phyloP scores from a whole-genome alignment of 2,329 filamentous ascomycete species.

The Sporothrix mexicana region DNA sequence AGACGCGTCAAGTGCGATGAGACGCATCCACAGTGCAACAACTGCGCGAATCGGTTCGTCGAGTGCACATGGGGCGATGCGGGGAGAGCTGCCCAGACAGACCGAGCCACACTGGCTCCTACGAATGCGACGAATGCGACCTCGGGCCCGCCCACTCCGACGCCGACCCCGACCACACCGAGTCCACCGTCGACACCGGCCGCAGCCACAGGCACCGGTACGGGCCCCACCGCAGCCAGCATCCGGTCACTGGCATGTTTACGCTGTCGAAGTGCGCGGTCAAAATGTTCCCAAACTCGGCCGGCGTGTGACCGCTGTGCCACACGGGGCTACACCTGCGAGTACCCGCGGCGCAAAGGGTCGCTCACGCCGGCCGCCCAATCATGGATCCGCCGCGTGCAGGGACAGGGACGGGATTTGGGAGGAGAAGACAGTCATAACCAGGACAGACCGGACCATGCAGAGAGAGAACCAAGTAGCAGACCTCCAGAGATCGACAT shows the following conservation, averaged over 20 bases:
- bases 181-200: neutral
- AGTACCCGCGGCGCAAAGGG: neutral
- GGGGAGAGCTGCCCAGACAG: no score
- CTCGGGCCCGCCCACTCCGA: no score
- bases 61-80: neutral
- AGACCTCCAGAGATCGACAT: no score
- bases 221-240: no score
- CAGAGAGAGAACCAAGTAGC: no score
- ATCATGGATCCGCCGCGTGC: neutral
- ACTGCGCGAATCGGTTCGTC: neutral
- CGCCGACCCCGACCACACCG: no score
- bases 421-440: no score
- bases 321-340: neutral
- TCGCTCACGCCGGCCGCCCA: neutral
- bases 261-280: neutral
- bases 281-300: neutral
- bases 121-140: no score
- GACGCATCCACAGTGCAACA: neutral
- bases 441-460: no score
- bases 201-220: neutral
- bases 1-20: neutral
- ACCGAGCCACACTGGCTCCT: no score
- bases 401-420: no score
- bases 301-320: neutral
- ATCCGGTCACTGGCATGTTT: slow-evolving; percentile 1